Base-by-base conservation (phyloP, 2,329 filamentous ascomycete genomes). In the Colletotrichum sp. region DNA sequence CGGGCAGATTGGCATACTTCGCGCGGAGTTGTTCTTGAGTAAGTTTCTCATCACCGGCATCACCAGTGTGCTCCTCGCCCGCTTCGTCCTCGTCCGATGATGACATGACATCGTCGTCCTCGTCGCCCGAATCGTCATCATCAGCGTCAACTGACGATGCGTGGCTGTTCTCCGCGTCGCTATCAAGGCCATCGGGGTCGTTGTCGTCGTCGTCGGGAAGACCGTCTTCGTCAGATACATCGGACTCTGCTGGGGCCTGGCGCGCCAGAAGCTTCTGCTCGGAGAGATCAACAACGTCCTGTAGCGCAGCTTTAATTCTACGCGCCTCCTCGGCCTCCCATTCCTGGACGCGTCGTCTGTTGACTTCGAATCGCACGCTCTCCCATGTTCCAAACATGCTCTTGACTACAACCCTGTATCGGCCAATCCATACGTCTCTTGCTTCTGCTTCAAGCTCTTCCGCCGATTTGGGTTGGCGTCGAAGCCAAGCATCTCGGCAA, bases 381-480 rank as follows among this genome's bases (percentile, higher is more conserved):
- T 93, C 92, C 92, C 92, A 94, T 0, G 89, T 93, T 36, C 87
- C 89, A 55, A 83, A 84, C 55, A 92, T 78, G 21, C 86, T 88
- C 78, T 84, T 93, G 78, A 94, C 88, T 18, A 98, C 91, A 75
- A 93, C 90, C 76, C 92, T 95, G 83, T 97, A 98, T 32, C 92
- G 90, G 61, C 87, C 86, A 76, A 93, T 88, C 84, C 92, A 92
- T 79, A 92, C 89, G 28, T 93, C 92, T 69, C 90, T 89, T 74
- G 94, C 92, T 82, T 99, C 96, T 16, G 91, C 91, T 79, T 96
- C 93, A 21, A 98, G 90, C 82, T 99, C 94, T 81, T 98, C 95
- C 2, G 90, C 88, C 1, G 93, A 93, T 79, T 95, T 95, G 13
- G 94, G 94, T 79, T 95, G 94, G 71, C 92, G 91, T 70, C 92